Conservation (phyloP, 1,139 yeast genomes). For the Yamadazyma friedrichii region DNA sequence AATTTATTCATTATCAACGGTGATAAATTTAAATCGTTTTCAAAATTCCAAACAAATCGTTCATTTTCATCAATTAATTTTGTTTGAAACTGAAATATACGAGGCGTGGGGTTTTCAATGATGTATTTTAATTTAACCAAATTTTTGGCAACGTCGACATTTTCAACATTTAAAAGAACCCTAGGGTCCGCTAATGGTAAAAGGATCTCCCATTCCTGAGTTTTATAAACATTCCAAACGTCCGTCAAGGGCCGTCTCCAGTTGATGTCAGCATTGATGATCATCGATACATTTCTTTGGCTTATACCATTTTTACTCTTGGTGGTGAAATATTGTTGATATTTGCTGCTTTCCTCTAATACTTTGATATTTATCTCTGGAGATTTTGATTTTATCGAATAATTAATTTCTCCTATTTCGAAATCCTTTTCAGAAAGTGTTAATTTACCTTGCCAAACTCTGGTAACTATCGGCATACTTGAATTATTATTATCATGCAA, state of each 20-base stretch:
- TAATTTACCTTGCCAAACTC: conserved; percentile 46
- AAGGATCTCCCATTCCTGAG: conserved; percentile 46
- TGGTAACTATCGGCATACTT: conserved; percentile 42
- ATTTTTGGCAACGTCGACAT: conserved; percentile 14
- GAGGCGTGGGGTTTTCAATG: conserved; percentile 73
- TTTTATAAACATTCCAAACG: conserved; percentile 23
- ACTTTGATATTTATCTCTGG: conserved; percentile 30
- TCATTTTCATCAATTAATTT: conserved; percentile 25
- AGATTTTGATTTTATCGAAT: conserved; percentile 26
- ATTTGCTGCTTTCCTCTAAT: conserved; percentile 4
- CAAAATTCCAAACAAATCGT: conserved; percentile 28
- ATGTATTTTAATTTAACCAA: conserved; percentile 42
- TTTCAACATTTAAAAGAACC: conserved; percentile 43
- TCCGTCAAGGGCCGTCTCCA: conserved; percentile 33
- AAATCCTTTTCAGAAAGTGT: conserved; percentile 17
- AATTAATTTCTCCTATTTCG: conserved; percentile 22
- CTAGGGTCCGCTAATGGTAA: conserved; percentile 72
- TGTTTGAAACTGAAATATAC: conserved; percentile 63
- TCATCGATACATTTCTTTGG: conserved; percentile 38
- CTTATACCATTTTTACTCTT: conserved; percentile 39
- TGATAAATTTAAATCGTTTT: conserved; percentile 23
- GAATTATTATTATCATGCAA: conserved; percentile 17
- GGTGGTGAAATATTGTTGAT: conserved; percentile 31
- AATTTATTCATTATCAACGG: conserved; percentile 33
- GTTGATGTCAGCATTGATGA: conserved; percentile 22